A percentile compares a stretch with the other conserved stretches of the same genome.
Conservation (phyloP, 306 rosid species). For the Quercus wislizeni region DNA sequence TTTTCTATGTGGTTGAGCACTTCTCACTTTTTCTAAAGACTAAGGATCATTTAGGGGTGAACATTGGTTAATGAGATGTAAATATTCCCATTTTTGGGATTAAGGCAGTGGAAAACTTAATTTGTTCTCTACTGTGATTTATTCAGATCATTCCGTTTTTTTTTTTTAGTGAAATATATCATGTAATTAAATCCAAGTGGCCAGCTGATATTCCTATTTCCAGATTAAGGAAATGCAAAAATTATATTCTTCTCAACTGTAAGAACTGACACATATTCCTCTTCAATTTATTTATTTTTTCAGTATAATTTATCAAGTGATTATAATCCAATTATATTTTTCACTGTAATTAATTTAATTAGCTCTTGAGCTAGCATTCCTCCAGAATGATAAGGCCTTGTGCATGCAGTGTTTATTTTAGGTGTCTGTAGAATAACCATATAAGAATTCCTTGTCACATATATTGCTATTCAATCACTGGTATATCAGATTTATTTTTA, state of each 20-base stretch:
- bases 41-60: neutral
- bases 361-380: too few species aligned
- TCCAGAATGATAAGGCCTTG: too few species aligned
- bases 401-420: too few species aligned
- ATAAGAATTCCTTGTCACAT: too few species aligned
- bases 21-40: neutral
- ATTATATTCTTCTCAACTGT: neutral
- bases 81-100: neutral
- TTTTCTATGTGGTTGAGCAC: neutral
- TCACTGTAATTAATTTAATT: too few species aligned
- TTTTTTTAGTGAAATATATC: neutral
- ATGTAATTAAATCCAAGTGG: neutral
- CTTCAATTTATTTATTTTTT: neutral
- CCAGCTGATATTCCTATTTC: neutral
- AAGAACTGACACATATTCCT: neutral
- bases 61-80: neutral
- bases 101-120: neutral
- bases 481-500: too few species aligned
- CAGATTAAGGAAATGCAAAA: neutral
- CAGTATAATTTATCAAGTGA: neutral
- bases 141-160: neutral
- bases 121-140: neutral
- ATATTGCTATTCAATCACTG: too few species aligned
- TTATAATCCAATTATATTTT: too few species aligned
- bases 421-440: too few species aligned